These are phyloP conservation scores for Sarcomyxa edulis DNA, from an alignment of 768 basidiomycete genomes.

Conservation along the genomic window DNA sequence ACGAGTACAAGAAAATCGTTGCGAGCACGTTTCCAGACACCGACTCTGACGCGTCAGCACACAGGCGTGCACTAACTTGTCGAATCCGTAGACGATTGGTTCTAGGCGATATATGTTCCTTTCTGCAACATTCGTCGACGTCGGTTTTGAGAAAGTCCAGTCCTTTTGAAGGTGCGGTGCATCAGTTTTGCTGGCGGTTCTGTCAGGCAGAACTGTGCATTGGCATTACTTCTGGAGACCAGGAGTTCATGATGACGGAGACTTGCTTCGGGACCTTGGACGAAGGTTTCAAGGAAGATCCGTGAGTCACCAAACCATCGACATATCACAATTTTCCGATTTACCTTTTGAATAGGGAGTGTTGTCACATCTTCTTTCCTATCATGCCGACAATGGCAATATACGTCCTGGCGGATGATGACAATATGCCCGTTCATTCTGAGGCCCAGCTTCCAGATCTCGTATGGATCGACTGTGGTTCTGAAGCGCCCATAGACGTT, in stretches of 20 bases:
- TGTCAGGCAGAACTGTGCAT: constrained; percentile 47
- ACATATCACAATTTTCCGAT: not conserved
- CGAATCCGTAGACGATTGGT: constrained; percentile 5
- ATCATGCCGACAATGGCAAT: constrained; percentile 47
- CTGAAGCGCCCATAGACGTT: constrained; percentile 50
- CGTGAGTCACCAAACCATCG: constrained; percentile 31
- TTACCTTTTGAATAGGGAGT: constrained; percentile 22
- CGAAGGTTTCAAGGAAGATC: constrained; percentile 38
- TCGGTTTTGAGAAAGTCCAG: not conserved
- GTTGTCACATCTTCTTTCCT: constrained; percentile 49
- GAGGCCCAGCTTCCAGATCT: constrained; percentile 11
- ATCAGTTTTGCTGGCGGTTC: constrained; percentile 43
- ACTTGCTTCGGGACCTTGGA: constrained; percentile 50
- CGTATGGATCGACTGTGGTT: constrained; percentile 40
- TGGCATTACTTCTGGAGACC: constrained; percentile 46
- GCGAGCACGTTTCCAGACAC: not conserved
- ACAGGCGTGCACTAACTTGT: constrained; percentile 3
- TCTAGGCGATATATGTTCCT: constrained; percentile 2
- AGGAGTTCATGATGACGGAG: constrained; percentile 53
- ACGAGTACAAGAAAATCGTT: constrained; percentile 36
- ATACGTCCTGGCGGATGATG: constrained; percentile 40
- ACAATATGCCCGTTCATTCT: constrained; percentile 11
- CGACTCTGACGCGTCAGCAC: not conserved
- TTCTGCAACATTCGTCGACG: constrained; percentile 5
- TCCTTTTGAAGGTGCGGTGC: constrained; percentile 18